Base-by-base conservation (phyloP, 2,329 filamentous ascomycete species). In the Epichloe bromicola region DNA sequence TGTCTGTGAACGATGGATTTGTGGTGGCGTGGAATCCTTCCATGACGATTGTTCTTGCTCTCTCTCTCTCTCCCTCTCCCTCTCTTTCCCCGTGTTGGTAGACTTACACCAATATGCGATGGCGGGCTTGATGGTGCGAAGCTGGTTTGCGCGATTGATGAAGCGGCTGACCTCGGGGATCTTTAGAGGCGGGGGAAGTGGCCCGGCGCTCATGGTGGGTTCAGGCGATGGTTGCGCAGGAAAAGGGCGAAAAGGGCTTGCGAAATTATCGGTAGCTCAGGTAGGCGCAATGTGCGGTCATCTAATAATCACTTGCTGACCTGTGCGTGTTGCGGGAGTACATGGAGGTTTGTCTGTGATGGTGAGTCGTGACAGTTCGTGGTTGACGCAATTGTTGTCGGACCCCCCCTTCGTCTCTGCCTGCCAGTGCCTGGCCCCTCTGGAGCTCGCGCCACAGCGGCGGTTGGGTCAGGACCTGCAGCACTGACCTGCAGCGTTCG, bases 31-130 rank as follows among this genome's bases (percentile, higher is more conserved):
- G 14, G 8, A 14, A 38, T 8, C 2, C 6, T 17, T 6, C 26
- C 10, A 1, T 30, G 30, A 30, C 30, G 8, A 30, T 30, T 30
- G 10, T 30, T 30, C 30, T 30, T 10, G 26, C 26, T n/a, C 10
- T 38, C 12, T 5, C 5, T 23, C 8, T 4, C 7, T 2, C 46
- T 48, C n/a, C 4, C 20, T 5, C 4, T 5, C 38, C 38, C 5
- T 48, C 43, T 20, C 33, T 3, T 8, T 36, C 20, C 8, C 26
- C 30, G 30, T 2, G 47, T 36, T 33, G 50, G 34, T 49, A 10
- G 20, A 77, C 85, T 63, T 77, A 95, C 91, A 93, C 89, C 91
- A 97, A 68, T 97, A 98, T 56, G 90, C 78, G 58, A 97, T 79
- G 53, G 93, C 87, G 8, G 93, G 93, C 68, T 91, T 93, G 62